Percentiles rank a stretch among this genome's conserved stretches.
Evolutionary conservation across 768 basidiomycete species (phyloP).

Genomic region (Serendipita sp.): DNA sequence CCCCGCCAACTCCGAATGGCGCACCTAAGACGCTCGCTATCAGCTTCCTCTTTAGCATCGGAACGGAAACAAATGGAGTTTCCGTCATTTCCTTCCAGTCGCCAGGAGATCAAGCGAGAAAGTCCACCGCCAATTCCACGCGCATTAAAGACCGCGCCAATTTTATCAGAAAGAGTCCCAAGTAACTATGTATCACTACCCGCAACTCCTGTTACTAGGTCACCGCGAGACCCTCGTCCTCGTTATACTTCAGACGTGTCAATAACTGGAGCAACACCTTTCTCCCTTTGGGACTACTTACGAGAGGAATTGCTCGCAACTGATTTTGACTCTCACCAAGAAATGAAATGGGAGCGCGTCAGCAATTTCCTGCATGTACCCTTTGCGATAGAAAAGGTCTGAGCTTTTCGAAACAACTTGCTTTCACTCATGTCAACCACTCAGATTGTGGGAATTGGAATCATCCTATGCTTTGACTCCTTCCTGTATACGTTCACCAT

Average conservation of each 20-base stretch:
- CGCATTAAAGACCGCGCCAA: background rate
- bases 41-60: background rate
- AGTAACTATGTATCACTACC: conserved; percentile 4
- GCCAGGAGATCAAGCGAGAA: background rate
- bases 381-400: conserved; percentile 84
- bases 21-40: background rate
- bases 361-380: conserved; percentile 92
- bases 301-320: conserved; percentile 76
- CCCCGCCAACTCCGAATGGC: background rate
- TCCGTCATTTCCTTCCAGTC: background rate
- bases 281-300: conserved; percentile 86
- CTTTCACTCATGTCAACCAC: background rate
- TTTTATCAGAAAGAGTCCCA: background rate
- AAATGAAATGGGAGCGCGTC: conserved; percentile 89
- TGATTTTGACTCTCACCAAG: conserved; percentile 90
- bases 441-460: conserved; percentile 84
- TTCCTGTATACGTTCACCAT: conserved; percentile 98
- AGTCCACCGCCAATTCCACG: background rate
- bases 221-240: background rate
- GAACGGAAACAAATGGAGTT: background rate
- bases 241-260: conserved; percentile 3
- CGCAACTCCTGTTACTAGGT: background rate
- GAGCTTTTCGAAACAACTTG: conserved; percentile 9
- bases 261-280: conserved; percentile 25
- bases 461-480: conserved; percentile 85